Percentiles rank a stretch among this genome's conserved stretches.
Evolutionary conservation across 257 asterid genomes (phyloP).

Genomic region (Przewalskia tangutica): DNA sequence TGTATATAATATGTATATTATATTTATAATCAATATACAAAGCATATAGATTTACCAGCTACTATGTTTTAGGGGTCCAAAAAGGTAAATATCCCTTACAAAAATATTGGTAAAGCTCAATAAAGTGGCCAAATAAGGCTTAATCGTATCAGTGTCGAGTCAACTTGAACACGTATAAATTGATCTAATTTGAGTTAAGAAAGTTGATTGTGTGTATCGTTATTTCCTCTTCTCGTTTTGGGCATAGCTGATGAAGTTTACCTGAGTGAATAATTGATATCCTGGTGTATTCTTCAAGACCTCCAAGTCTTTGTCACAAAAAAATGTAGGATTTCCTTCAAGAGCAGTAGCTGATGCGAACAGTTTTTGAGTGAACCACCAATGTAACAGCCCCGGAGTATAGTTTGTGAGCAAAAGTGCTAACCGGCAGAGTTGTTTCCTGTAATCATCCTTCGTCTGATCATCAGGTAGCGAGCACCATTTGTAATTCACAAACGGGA

Average conservation of each 20-base stretch:
- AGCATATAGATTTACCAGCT: too few relatives aligned
- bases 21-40: too few relatives aligned
- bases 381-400: constrained; percentile 54
- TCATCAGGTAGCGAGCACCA: constrained; percentile 81
- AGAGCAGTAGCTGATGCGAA: constrained; percentile 72
- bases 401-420: constrained; percentile 31
- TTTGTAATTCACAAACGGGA: constrained; percentile 62
- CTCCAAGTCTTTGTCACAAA: constrained; percentile 58
- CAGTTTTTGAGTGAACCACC: constrained; percentile 86
- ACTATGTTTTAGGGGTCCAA: too few relatives aligned
- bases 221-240: not conserved
- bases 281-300: constrained; percentile 72
- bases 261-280: constrained; percentile 65
- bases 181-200: not conserved
- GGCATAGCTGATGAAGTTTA: not conserved
- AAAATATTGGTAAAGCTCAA: constrained; percentile 33
- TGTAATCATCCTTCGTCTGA: constrained; percentile 49
- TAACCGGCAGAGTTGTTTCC: constrained; percentile 55
- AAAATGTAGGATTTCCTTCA: constrained; percentile 63
- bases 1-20: too few relatives aligned
- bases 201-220: not conserved
- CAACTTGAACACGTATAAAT: not conserved
- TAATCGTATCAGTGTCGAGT: not conserved
- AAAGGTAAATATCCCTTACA: too few relatives aligned
- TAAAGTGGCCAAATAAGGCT: not conserved